phyloP scores from a whole-genome alignment of 108 stramenopile genomes.

The Fistulifera pelliculosa region DNA sequence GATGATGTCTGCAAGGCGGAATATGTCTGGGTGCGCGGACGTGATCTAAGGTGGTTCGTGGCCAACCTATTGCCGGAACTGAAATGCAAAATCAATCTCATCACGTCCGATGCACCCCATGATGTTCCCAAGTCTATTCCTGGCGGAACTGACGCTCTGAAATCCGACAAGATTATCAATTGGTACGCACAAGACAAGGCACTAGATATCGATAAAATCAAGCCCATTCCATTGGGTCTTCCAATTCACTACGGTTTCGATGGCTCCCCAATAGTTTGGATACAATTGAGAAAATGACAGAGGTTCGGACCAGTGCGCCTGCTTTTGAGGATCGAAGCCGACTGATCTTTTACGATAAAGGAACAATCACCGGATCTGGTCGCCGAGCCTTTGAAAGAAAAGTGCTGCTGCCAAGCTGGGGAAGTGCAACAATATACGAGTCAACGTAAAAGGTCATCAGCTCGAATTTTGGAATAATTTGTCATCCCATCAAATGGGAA shows the following conservation, averaged over 20 bases:
- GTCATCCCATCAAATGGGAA: constrained; percentile 5
- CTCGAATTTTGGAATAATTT: constrained; percentile 1
- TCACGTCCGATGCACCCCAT: background rate
- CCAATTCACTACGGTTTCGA: constrained; percentile 7
- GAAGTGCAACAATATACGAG: background rate
- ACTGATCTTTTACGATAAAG: background rate
- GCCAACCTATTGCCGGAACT: background rate
- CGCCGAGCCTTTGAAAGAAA: background rate
- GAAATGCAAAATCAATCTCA: constrained; percentile 1
- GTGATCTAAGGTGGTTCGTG: background rate
- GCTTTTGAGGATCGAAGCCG: background rate
- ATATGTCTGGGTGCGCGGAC: constrained; percentile 3
- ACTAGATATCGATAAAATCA: background rate
- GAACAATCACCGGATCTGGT: background rate
- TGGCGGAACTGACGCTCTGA: background rate
- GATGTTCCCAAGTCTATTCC: background rate
- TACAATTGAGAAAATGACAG: constrained; percentile 1
- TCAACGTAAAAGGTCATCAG: background rate
- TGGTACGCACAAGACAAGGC: constrained; percentile 5
- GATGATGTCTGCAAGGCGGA: background rate
- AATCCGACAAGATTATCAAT: background rate
- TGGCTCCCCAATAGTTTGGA: constrained; percentile 3
- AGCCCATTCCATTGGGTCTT: constrained; percentile 7
- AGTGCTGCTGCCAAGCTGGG: background rate
- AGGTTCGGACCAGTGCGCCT: background rate